Evolutionary conservation across 345 rosid genomes (phyloP), one percentile per base, ranked within the genome.

Genomic region (Salix suchowensis): DNA sequence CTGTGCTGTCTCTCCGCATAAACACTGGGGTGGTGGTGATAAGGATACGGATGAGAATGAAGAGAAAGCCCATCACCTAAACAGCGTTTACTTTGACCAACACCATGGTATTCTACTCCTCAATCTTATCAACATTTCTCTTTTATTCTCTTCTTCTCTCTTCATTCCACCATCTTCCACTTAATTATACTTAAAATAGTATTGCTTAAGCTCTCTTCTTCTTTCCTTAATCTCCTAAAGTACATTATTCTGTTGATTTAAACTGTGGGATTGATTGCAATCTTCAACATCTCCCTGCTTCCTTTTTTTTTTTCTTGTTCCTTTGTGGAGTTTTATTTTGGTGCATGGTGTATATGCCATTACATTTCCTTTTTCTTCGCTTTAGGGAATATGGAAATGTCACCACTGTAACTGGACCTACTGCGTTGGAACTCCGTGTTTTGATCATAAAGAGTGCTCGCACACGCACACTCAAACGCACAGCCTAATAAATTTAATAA

Each of bases 371-470:
- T 80, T 67, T 85, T 60, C 72, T 67, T 78, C 74, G 79, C 58
- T 83, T 79, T 80, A 87, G 81, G 81, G 88, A 78, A 74, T 76
- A 73, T 82, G 88, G 86, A 83, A 87, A 87, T 87, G 90, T 82
- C 86, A 65, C 74, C 88, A 82, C 75, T 85, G 87, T 84, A 64
- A 79, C 28, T 82, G 90, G 88, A 84, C 79, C 82, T 68, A 82
- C 75, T 62, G 75, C 74, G 52, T 72, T 44, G 74, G 69, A 68
- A 81, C 52, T 74, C 77, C 50, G 37, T 73, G 66, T 78, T 67
- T 16, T 71, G 69, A 62, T 82, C 65, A 50, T 79, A 74, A 40
- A 37, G 66, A 77, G 68, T 39, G 76, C 75, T 64, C 36, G 42
- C 73, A 73, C 80, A 71, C 34, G 78, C 44, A 40, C 44, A 40